phyloP scores from a whole-genome alignment of 2,329 filamentous ascomycete genomes.

The Epichloe sp. region DNA sequence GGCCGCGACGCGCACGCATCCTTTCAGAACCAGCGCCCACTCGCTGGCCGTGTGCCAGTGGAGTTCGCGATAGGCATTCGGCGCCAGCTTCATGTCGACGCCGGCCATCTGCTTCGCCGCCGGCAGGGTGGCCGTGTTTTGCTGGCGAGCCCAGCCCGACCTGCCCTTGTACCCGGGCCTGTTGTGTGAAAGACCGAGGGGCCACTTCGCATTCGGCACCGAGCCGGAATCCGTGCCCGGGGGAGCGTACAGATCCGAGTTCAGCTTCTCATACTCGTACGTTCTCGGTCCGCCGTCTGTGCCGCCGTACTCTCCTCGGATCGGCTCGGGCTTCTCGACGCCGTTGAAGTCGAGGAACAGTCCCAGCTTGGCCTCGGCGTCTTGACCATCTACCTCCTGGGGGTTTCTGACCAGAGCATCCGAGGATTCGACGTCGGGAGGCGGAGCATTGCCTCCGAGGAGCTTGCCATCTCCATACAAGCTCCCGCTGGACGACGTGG shows the following conservation, averaged over 20 bases:
- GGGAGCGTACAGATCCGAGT: slow-evolving; percentile 42
- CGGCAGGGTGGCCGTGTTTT: slow-evolving; percentile 39
- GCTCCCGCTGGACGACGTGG: slow-evolving; percentile 23
- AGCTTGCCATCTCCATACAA: slow-evolving; percentile 26
- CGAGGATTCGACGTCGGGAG: slow-evolving; percentile 23
- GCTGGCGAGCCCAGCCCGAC: slow-evolving; percentile 41
- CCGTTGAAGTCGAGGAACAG: slow-evolving; percentile 40
- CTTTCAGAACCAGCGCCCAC: slow-evolving; percentile 41
- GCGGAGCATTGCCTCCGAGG: slow-evolving; percentile 26
- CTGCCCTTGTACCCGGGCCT: slow-evolving; percentile 27
- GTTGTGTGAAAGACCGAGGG: slow-evolving; percentile 38
- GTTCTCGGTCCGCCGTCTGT: slow-evolving; percentile 40
- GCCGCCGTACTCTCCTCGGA: slow-evolving; percentile 35
- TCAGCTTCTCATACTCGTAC: slow-evolving; percentile 36
- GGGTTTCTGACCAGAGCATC: slow-evolving; percentile 25
- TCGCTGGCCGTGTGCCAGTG: slow-evolving; percentile 47
- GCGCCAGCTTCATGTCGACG: slow-evolving; percentile 45
- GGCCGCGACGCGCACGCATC: slow-evolving; percentile 36
- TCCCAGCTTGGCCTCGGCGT: slow-evolving; percentile 34
- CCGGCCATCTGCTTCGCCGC: slow-evolving; percentile 38
- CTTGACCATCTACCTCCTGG: slow-evolving; percentile 35
- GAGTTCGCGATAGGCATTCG: slow-evolving; percentile 46
- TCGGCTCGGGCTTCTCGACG: slow-evolving; percentile 39
- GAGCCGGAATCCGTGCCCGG: slow-evolving; percentile 38
- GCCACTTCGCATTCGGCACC: slow-evolving; percentile 37